phyloP scores from a whole-genome alignment of 2,329 filamentous ascomycete genomes.

The Hymenotorrendiella dingleyae region DNA sequence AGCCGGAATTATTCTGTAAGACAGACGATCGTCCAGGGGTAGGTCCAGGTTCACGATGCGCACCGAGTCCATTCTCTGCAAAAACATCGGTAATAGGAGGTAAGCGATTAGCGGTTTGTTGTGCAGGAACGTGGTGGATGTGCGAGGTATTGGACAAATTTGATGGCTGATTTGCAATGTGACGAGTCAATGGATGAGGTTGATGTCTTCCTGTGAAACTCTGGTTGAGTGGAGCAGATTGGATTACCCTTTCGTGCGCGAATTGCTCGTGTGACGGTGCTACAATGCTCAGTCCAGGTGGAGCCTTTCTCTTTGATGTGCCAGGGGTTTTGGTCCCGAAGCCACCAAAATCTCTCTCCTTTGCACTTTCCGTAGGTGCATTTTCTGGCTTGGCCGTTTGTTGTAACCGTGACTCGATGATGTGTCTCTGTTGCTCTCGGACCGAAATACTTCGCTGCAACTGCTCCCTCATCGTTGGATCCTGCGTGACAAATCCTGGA shows the following conservation, averaged over 20 bases:
- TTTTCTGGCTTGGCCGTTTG: conserved; percentile 80
- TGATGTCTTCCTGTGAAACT: conserved; percentile 90
- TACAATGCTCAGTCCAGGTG: conserved; percentile 89
- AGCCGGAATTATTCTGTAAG: conserved; percentile 21
- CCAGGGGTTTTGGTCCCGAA: conserved; percentile 60
- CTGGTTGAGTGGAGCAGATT: conserved; percentile 90
- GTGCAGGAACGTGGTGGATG: conserved; percentile 83
- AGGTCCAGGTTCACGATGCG: conserved; percentile 48
- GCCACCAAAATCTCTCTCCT: conserved; percentile 44
- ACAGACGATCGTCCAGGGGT: conserved; percentile 14
- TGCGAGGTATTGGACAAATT: conserved; percentile 79
- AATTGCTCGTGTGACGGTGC: conserved; percentile 89
- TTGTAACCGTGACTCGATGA: conserved; percentile 87
- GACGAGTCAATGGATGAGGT: conserved; percentile 67
- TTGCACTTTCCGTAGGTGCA: conserved; percentile 49
- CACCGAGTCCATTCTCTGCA: conserved; percentile 64
- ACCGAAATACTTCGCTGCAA: conserved; percentile 91
- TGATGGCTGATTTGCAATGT: conserved; percentile 74
- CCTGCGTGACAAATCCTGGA: conserved; percentile 90
- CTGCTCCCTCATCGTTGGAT: conserved; percentile 94
- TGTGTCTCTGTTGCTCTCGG: conserved; percentile 85
- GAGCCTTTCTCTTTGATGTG: conserved; percentile 71
- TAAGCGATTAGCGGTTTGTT: conserved; percentile 84
- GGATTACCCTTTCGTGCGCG: conserved; percentile 88
- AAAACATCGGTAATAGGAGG: conserved; percentile 95